These are phyloP conservation scores for Apiospora phragmitis DNA, from an alignment of 2,329 filamentous ascomycete genomes.

Conservation along the genomic window DNA sequence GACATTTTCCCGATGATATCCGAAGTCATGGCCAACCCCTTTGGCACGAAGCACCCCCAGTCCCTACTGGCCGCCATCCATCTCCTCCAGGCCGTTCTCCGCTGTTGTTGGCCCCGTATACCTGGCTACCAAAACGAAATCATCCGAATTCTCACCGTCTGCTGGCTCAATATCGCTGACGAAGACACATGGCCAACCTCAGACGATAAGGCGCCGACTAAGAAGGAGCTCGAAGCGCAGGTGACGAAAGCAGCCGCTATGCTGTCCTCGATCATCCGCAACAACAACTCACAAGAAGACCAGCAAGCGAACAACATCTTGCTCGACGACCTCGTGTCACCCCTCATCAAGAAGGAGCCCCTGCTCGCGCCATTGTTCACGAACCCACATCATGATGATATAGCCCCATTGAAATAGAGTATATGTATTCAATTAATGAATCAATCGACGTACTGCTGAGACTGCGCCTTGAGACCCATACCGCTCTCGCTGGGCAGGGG, in stretches of 20 bases:
- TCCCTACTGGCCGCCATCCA: constrained; percentile 54
- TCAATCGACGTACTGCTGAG: neutral
- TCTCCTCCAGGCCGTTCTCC: constrained; percentile 58
- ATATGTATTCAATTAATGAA: neutral
- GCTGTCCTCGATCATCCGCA: constrained; percentile 33
- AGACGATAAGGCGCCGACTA: constrained; percentile 8
- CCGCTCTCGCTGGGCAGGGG: constrained; percentile 34
- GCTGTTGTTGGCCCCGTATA: constrained; percentile 71
- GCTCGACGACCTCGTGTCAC: constrained; percentile 30
- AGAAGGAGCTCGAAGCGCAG: constrained; percentile 30
- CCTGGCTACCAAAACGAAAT: constrained; percentile 62
- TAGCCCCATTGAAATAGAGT: neutral
- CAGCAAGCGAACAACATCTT: constrained; percentile 19
- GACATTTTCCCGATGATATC: constrained; percentile 68
- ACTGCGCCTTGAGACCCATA: constrained; percentile 5
- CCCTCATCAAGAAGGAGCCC: constrained; percentile 39
- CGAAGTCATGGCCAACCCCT: constrained; percentile 67
- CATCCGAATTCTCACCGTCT: constrained; percentile 59
- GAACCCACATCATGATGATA: neutral
- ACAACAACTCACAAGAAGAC: neutral
- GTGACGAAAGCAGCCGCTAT: constrained; percentile 36
- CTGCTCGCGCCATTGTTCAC: constrained; percentile 34
- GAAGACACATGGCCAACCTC: constrained; percentile 23
- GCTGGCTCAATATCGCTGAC: constrained; percentile 60
- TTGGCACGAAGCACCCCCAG: constrained; percentile 55